Percentiles rank a stretch among this genome's conserved stretches.
Evolutionary conservation across 305 asterid species (phyloP).

Genomic region (Withania somnifera): DNA sequence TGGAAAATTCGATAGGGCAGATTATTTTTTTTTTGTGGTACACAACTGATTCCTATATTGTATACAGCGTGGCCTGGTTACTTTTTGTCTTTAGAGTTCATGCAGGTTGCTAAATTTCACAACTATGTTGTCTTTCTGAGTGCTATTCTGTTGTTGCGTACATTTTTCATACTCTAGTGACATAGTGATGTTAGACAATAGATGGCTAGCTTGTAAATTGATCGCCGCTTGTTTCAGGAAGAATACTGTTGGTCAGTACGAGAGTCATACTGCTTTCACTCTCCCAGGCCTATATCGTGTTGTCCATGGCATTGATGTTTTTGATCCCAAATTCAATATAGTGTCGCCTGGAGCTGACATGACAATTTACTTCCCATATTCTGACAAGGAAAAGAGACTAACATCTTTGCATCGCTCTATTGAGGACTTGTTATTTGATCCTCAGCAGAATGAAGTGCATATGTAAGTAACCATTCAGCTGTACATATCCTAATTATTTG

Average conservation of each 20-base stretch:
- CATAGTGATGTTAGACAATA: background rate
- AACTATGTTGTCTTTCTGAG: too few species aligned
- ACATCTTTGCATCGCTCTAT: constrained; percentile 63
- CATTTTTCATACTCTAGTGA: background rate
- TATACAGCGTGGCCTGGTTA: background rate
- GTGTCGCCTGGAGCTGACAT: constrained; percentile 99
- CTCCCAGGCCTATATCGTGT: constrained; percentile 87
- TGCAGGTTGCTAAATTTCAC: background rate
- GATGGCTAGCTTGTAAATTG: background rate
- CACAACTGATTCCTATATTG: background rate
- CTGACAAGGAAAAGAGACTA: constrained; percentile 55
- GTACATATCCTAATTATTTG: background rate
- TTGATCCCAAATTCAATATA: constrained; percentile 94
- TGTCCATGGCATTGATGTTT: constrained; percentile 95
- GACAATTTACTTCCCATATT: constrained; percentile 68
- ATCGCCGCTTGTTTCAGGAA: constrained; percentile 38
- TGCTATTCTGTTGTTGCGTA: too few species aligned
- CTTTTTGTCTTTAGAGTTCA: background rate
- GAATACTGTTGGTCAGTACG: constrained; percentile 90
- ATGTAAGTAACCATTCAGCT: constrained; percentile 37
- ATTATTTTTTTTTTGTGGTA: background rate
- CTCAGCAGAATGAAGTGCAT: constrained; percentile 73
- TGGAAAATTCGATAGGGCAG: background rate
- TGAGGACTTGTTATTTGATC: constrained; percentile 64
- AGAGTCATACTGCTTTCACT: constrained; percentile 82